Evolutionary conservation across 129 eudicot genomes (phyloP), one percentile per base, ranked within the genome.

Genomic region (Saussurea involucrata): DNA sequence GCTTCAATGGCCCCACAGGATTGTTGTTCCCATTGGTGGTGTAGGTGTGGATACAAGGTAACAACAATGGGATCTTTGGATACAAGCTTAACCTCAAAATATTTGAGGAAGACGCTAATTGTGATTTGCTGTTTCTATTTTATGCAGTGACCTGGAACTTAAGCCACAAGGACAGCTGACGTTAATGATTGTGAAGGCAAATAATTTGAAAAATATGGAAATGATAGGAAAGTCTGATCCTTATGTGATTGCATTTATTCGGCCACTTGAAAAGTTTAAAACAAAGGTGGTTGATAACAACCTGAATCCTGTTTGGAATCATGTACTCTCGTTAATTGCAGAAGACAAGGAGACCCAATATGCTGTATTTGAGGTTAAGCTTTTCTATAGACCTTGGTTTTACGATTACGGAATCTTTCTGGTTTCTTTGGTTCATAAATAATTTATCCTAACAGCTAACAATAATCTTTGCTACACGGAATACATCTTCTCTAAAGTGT

Each of bases 1-100:
- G 90, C 96, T 95, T 36, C 92, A 91, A 73, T 95, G 99, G 99
- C 99, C 99, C 68, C 99, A 95, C 85, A 89, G 99, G 79, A 92
- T 95, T 82, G 99, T 95, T 82, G 95, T 95, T 80, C 96, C 96
- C 44, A 89, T 95, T 73, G 96, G 98, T 76, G 97, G 97, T 80
- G 37, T 77, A 69, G 80, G 89, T 72, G 92, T 89, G 42, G 97
- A 95, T 78, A 86, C 89, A 63, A 95, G 96, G 99, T 95, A 82
- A 49, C 27, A 77, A 28, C 68, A 36, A 28, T 33, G n/a, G n/a
- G n/a, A n/a, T n/a, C n/a, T n/a, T n/a, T n/a, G n/a, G n/a, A n/a
- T n/a, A n/a, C n/a, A n/a, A n/a, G n/a, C n/a, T n/a, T n/a, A n/a
- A n/a, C n/a, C 73, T 33, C 22, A 3, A 44, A 42, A 0, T 69